A percentile compares a stretch with the other conserved stretches of the same genome.
phyloP scores from a whole-genome alignment of 345 rosid genomes.

The Camelina sativa region DNA sequence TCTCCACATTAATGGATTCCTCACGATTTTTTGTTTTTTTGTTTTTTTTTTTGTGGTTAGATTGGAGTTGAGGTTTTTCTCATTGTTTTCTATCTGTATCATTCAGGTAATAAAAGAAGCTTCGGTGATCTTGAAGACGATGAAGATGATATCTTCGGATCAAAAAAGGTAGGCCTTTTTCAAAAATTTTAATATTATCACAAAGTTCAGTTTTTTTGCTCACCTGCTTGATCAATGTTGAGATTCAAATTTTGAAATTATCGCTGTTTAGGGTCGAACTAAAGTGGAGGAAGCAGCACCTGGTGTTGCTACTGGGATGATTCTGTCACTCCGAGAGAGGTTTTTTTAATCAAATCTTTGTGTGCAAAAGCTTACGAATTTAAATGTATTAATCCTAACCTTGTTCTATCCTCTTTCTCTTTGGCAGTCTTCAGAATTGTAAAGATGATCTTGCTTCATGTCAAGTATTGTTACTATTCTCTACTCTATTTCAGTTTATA shows the following conservation, averaged over 20 bases:
- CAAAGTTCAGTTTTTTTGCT: neutral
- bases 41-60: neutral
- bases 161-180: conserved; percentile 62
- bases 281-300: conserved; percentile 83
- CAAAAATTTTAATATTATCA: neutral
- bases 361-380: neutral
- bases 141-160: conserved; percentile 84
- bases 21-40: neutral
- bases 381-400: conserved; percentile 20
- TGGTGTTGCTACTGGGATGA: conserved; percentile 81
- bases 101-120: conserved; percentile 70
- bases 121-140: conserved; percentile 90
- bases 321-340: conserved; percentile 91
- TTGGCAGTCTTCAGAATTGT: conserved; percentile 80
- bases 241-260: neutral
- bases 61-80: conserved; percentile 3
- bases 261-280: conserved; percentile 51
- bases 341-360: conserved; percentile 36
- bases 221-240: neutral
- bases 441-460: conserved; percentile 71
- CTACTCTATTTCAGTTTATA: conserved; percentile 11
- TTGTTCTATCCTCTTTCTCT: conserved; percentile 10
- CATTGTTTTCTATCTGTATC: neutral
- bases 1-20: conserved; percentile 28
- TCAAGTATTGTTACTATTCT: conserved; percentile 59